Evolutionary conservation across 2,329 filamentous ascomycete genomes (phyloP).

Genomic region (Penicillium thymicola): DNA sequence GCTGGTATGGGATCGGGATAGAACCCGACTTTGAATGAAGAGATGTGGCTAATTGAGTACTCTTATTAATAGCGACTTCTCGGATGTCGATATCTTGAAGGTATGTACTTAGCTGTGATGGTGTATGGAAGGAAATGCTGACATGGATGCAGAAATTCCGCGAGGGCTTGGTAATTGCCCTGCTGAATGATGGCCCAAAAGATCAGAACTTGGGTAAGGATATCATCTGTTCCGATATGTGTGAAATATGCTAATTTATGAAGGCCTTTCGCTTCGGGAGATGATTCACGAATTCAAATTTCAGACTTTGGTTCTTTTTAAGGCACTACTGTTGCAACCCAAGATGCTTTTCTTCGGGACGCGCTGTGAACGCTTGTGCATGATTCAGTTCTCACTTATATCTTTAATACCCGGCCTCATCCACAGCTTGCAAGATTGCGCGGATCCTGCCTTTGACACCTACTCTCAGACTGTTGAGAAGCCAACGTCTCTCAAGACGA

Average conservation of each 20-base stretch:
- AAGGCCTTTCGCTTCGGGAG: slow-evolving; percentile 73
- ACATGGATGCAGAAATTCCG: slow-evolving; percentile 68
- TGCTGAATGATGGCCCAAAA: slow-evolving; percentile 64
- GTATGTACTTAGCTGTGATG: slow-evolving; percentile 27
- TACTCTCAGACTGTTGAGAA: slow-evolving; percentile 72
- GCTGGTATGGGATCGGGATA: not conserved
- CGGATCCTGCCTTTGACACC: slow-evolving; percentile 84
- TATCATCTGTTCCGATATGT: not conserved
- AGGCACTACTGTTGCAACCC: slow-evolving; percentile 87
- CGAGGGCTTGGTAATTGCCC: slow-evolving; percentile 68
- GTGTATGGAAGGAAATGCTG: slow-evolving; percentile 6
- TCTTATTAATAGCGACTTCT: slow-evolving; percentile 64
- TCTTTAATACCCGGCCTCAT: slow-evolving; percentile 92
- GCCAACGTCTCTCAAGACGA: slow-evolving; percentile 83
- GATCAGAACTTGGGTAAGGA: slow-evolving; percentile 81
- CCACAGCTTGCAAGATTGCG: slow-evolving; percentile 87
- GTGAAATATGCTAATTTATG: slow-evolving; percentile 10
- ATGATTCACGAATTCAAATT: slow-evolving; percentile 91
- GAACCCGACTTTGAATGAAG: not conserved
- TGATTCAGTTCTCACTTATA: slow-evolving; percentile 96
- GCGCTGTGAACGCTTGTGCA: slow-evolving; percentile 92
- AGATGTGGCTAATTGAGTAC: slow-evolving; percentile 1
- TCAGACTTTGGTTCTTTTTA: slow-evolving; percentile 90
- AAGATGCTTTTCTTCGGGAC: slow-evolving; percentile 99
- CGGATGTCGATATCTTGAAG: slow-evolving; percentile 82